A percentile compares a stretch with the other conserved stretches of the same genome.
Conservation (phyloP, 2,329 filamentous ascomycete species). For the Xylaria sp. region DNA sequence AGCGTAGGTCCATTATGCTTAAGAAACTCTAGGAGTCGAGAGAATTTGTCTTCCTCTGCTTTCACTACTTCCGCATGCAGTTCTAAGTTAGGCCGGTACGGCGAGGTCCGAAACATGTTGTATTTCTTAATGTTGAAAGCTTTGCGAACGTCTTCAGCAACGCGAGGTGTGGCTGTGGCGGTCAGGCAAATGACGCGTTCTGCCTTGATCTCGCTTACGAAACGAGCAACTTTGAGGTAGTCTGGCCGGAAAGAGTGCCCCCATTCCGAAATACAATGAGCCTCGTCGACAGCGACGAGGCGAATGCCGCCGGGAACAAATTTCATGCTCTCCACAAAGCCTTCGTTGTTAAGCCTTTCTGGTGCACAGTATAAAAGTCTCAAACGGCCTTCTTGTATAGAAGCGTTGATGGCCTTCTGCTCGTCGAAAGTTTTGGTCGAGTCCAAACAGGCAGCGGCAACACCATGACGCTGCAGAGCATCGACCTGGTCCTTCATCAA, state of each 20-base stretch:
- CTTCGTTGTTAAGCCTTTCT: conserved; percentile 70
- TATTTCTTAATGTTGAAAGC: conserved; percentile 61
- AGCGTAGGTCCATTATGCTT: conserved; percentile 66
- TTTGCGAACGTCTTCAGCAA: conserved; percentile 65
- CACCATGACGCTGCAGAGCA: conserved; percentile 59
- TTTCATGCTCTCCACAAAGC: conserved; percentile 67
- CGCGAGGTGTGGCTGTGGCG: conserved; percentile 67
- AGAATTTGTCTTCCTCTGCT: conserved; percentile 58
- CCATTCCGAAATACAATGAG: conserved; percentile 68
- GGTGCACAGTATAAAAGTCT: conserved; percentile 69
- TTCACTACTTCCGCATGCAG: conserved; percentile 61
- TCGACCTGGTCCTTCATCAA: conserved; percentile 72
- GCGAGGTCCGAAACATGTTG: conserved; percentile 68
- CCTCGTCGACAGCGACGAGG: conserved; percentile 67
- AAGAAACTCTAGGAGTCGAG: conserved; percentile 61
- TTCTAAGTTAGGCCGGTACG: conserved; percentile 68
- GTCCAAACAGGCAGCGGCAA: conserved; percentile 66
- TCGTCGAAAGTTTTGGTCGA: conserved; percentile 65
- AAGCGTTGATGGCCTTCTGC: conserved; percentile 53
- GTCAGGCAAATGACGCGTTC: conserved; percentile 70
- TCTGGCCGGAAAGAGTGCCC: conserved; percentile 49
- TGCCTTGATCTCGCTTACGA: conserved; percentile 65
- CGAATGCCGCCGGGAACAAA: conserved; percentile 65
- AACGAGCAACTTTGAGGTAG: conserved; percentile 60
- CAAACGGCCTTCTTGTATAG: conserved; percentile 58